A percentile compares a stretch with the other conserved stretches of the same genome.
phyloP scores from a whole-genome alignment of 176 grass and related monocot species.

The Coix lacrymajobi region DNA sequence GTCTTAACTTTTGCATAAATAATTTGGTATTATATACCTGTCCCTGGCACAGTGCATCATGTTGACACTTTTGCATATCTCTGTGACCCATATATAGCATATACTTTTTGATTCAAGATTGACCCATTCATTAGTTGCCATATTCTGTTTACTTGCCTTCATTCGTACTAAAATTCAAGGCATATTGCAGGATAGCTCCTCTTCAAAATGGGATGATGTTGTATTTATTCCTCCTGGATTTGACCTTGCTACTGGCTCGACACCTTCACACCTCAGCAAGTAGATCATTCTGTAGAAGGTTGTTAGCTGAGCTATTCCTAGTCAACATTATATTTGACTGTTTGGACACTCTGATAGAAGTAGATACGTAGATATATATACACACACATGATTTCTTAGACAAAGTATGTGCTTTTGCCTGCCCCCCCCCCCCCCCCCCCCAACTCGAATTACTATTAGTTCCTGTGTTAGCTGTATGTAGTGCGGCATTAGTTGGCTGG shows the following conservation, averaged over 20 bases:
- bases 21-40: neutral
- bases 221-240: conserved; percentile 96
- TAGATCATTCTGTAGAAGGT: conserved; percentile 23
- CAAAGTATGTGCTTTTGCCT: neutral
- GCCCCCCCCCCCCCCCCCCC: too few relatives aligned
- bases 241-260: conserved; percentile 39
- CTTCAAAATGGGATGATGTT: conserved; percentile 66
- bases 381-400: neutral
- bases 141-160: neutral
- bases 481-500: neutral
- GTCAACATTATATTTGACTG: neutral
- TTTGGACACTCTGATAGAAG: neutral
- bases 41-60: neutral
- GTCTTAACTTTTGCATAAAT: neutral
- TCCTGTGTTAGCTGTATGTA: neutral
- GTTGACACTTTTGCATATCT: neutral
- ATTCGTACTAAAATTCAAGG: conserved; percentile 13
- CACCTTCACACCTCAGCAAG: neutral
- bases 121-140: neutral
- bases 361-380: conserved; percentile 1
- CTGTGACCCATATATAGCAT: neutral
- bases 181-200: conserved; percentile 59
- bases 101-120: neutral
- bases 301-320: neutral
- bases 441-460: neutral